Conservation (phyloP, 2,329 filamentous ascomycete genomes). For the Tolypocladium guangdongense region DNA sequence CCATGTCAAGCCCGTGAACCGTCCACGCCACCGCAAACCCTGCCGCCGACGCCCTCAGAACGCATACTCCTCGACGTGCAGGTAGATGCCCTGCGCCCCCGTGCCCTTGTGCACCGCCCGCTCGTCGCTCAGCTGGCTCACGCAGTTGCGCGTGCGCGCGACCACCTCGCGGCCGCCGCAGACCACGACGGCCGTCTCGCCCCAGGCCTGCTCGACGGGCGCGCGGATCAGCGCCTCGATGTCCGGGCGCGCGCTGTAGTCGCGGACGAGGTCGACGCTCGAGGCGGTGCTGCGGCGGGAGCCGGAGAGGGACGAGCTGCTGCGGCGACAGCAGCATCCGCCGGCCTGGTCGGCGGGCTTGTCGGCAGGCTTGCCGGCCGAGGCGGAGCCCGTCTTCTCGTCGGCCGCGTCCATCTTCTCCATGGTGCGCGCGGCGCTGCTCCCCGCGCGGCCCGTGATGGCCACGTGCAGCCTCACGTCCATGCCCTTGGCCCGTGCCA, state of each 20-base stretch:
- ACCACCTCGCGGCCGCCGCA: conserved; percentile 48
- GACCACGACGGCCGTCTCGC: conserved; percentile 50
- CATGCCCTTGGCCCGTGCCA: conserved; percentile 31
- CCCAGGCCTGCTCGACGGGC: conserved; percentile 45
- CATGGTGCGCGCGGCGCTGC: background rate
- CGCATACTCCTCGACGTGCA: conserved; percentile 50
- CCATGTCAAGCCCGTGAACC: background rate
- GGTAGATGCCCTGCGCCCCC: conserved; percentile 49
- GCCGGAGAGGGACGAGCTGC: background rate
- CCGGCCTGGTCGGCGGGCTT: background rate
- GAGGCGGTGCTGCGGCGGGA: background rate
- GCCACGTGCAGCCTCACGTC: conserved; percentile 42
- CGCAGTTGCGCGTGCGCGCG: conserved; percentile 41
- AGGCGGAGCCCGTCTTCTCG: background rate
- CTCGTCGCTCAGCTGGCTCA: conserved; percentile 46
- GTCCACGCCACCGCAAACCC: background rate
- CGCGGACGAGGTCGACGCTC: conserved; percentile 24
- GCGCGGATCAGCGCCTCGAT: conserved; percentile 39
- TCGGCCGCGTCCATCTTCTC: background rate
- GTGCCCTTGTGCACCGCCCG: conserved; percentile 54
- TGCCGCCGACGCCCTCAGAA: conserved; percentile 31
- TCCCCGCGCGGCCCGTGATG: conserved; percentile 31
- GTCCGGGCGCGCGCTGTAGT: conserved; percentile 37
- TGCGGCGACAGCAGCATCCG: background rate
- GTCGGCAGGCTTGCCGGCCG: too few species aligned